Evolutionary conservation across 352 stramenopile genomes (phyloP).

Genomic region (Phytophthora hibernalis): DNA sequence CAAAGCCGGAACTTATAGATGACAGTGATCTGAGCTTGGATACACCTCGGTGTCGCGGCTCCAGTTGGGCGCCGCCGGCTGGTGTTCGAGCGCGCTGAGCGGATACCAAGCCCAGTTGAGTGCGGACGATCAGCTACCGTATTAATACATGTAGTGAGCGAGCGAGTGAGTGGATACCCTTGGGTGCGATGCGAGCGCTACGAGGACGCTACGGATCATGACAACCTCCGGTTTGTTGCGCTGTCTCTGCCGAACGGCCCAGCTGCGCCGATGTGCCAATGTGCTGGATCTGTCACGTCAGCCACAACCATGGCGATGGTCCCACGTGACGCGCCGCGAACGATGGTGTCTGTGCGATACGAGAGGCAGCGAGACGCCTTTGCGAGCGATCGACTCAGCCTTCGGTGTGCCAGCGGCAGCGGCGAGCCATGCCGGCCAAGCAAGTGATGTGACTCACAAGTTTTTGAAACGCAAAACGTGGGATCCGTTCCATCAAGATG

Average conservation of each 20-base stretch:
- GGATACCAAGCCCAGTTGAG: conserved; percentile 24
- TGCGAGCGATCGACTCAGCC: conserved; percentile 1
- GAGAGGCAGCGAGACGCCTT: too few species aligned
- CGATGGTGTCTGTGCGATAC: neutral
- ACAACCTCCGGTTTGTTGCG: neutral
- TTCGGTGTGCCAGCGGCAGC: neutral
- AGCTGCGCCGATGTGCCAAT: conserved; percentile 26
- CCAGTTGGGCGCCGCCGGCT: conserved; percentile 26
- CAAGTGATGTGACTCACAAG: conserved; percentile 15
- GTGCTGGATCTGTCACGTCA: conserved; percentile 26
- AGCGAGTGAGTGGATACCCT: conserved; percentile 18
- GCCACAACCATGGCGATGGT: conserved; percentile 7
- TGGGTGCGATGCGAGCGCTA: neutral
- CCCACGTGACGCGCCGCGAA: conserved; percentile 25
- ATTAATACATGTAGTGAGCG: too few species aligned
- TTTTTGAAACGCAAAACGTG: conserved; percentile 7
- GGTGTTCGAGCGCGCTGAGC: conserved; percentile 15
- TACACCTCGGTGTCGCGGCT: conserved; percentile 30
- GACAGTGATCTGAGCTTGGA: conserved; percentile 43
- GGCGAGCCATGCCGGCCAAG: neutral
- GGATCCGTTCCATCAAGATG: conserved; percentile 29
- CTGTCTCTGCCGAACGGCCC: conserved; percentile 17
- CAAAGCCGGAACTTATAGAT: conserved; percentile 33
- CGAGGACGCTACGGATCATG: too few species aligned
- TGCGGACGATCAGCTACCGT: conserved; percentile 6